Evolutionary conservation across 2,329 filamentous ascomycete genomes (phyloP).

Genomic region (Scedosporium apiospermum): DNA sequence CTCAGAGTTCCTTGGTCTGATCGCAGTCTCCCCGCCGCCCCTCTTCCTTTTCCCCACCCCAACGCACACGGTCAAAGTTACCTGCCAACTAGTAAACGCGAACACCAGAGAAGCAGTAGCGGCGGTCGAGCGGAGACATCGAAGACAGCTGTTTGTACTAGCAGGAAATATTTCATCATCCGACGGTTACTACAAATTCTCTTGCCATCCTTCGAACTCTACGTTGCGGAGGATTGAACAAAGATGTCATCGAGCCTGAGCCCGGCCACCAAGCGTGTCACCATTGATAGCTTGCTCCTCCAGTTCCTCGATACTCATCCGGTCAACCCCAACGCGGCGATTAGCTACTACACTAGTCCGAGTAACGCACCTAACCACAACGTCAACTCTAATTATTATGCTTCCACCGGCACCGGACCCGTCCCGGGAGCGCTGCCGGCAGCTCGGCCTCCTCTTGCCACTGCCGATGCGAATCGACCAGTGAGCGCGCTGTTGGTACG

Average conservation of each 20-base stretch:
- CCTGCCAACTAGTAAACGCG: not conserved
- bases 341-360: not conserved
- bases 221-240: not conserved
- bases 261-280: not conserved
- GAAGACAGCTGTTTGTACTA: too few relatives aligned
- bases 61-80: not conserved
- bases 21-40: not conserved
- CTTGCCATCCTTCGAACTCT: not conserved
- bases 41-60: not conserved
- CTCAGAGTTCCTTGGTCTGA: not conserved
- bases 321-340: not conserved
- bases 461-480: not conserved
- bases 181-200: not conserved
- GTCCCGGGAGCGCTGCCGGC: not conserved
- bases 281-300: conserved; percentile 3
- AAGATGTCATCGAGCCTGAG: not conserved
- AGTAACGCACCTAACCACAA: not conserved
- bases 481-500: not conserved
- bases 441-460: not conserved
- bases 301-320: conserved; percentile 3
- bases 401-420: not conserved
- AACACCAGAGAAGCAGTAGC: too few relatives aligned
- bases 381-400: not conserved
- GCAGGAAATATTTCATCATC: not conserved
- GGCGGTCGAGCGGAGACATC: too few relatives aligned